Percentiles rank a stretch among this genome's conserved stretches.
phyloP scores from a whole-genome alignment of 257 asterid genomes.

The Solanum bulbocastanum region DNA sequence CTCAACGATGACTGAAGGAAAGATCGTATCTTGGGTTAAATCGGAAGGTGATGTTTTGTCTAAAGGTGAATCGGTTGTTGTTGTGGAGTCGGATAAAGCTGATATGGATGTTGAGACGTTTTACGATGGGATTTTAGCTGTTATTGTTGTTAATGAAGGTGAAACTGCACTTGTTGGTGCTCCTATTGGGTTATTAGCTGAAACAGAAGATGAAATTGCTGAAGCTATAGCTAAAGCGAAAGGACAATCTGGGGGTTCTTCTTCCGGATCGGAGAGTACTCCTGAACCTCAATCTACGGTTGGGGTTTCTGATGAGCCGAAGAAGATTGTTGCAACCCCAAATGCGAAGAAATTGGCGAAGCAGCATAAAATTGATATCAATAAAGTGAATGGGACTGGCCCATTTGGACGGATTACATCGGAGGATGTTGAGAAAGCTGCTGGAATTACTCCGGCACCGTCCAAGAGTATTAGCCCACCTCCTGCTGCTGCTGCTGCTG shows the following conservation, averaged over 20 bases:
- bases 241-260: constrained; percentile 15
- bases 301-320: constrained; percentile 18
- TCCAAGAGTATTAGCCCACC: constrained; percentile 21
- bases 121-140: constrained; percentile 65
- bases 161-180: constrained; percentile 66
- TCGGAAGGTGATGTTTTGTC: constrained; percentile 72
- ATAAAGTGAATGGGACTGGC: constrained; percentile 63
- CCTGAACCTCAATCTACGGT: constrained; percentile 9
- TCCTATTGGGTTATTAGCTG: constrained; percentile 63
- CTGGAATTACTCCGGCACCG: constrained; percentile 45
- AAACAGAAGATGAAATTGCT: constrained; percentile 45
- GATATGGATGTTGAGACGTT: constrained; percentile 86
- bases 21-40: constrained; percentile 75
- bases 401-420: constrained; percentile 82
- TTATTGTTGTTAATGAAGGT: constrained; percentile 67
- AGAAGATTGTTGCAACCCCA: constrained; percentile 61
- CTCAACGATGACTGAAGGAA: constrained; percentile 94
- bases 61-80: constrained; percentile 79
- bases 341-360: constrained; percentile 85
- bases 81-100: constrained; percentile 78
- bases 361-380: constrained; percentile 64
- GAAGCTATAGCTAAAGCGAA: constrained; percentile 58
- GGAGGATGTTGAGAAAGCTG: constrained; percentile 87
- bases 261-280: constrained; percentile 5
- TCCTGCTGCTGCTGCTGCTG: constrained; percentile 2